Base-by-base conservation (phyloP, 2,329 filamentous ascomycete genomes). In the Pseudofabraea citricarpa region DNA sequence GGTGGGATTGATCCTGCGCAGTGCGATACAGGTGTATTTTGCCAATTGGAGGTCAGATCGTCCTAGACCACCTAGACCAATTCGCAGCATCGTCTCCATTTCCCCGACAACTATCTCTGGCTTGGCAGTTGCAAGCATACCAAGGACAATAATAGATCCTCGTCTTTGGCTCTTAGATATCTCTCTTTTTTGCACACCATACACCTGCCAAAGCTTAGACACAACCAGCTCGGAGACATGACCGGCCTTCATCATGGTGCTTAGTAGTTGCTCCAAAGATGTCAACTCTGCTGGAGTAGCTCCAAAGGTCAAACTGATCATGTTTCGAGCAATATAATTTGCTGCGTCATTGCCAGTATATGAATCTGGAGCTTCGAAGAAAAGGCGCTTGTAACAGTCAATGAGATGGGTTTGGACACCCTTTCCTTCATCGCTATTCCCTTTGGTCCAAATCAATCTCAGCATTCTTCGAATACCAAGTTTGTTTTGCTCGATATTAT, bases 391-490 rank as follows among this genome's bases (percentile, higher is more conserved):
- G 71, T 98, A 98, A 64, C 89, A 95, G 55, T 98, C 93, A 53
- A 98, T 95, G 22, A 98, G 75, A 65, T 98, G 93, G 2, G 87
- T 87, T 62, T 98, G 94, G 2, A 98, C 90, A 44, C 93, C 93
- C 68, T 97, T 98, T 57, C 94, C 93, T 72, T 98, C 94, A 58
- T 98, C 93, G 57, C 90, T 97, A 67, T 97, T 98, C 55, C 93
- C 91, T 68, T 98, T 98, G 51, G 93, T 98, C 93, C 93, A 98
- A 64, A 98, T 98, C 16, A 98, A 74, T 41, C 91, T 84, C 50
- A 98, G 75, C 93, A 98, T 98, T 45, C 90, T 85, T 46, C 91
- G 81, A 58, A 98, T 97, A 45, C 94, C 93, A 29, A 85, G 70
- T 64, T 95, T 90, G 60, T 94, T 90, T 54, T 93, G 88, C 63